Evolutionary conservation across 257 asterid species (phyloP).

Genomic region (Datura wrightii): DNA sequence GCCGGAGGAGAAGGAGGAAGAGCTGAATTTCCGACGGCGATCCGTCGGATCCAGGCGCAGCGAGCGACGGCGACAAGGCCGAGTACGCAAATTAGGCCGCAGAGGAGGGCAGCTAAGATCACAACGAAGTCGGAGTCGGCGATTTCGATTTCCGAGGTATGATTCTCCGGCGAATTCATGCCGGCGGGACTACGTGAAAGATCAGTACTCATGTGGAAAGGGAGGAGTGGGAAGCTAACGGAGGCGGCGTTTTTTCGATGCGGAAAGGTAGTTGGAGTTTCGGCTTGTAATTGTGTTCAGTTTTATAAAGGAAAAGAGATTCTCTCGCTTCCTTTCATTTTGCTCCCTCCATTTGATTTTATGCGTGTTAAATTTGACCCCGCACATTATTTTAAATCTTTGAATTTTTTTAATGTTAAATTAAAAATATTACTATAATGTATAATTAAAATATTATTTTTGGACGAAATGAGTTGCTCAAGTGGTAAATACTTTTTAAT

Average conservation of each 20-base stretch:
- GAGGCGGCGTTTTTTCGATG: neutral
- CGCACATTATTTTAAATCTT: neutral
- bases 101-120: constrained; percentile 40
- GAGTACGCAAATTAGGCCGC: constrained; percentile 43
- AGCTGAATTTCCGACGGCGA: constrained; percentile 9
- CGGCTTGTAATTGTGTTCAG: neutral
- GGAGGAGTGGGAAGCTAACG: neutral
- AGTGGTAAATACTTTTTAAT: too few relatives aligned
- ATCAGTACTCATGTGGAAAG: constrained; percentile 32
- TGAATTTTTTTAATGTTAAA: too few relatives aligned
- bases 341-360: neutral
- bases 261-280: neutral
- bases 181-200: constrained; percentile 27
- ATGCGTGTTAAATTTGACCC: neutral
- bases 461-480: too few relatives aligned
- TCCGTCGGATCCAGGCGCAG: constrained; percentile 42
- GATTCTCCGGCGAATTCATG: constrained; percentile 20
- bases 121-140: constrained; percentile 38
- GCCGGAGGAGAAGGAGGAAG: constrained; percentile 22
- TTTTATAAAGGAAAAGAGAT: neutral
- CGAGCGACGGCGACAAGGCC: constrained; percentile 40
- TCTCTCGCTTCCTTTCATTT: neutral
- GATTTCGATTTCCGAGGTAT: neutral
- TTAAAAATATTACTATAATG: too few relatives aligned
- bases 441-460: too few relatives aligned